These are phyloP conservation scores for Cladobotryum mycophilum DNA, from an alignment of 2,329 filamentous ascomycete genomes.

Conservation along the genomic window DNA sequence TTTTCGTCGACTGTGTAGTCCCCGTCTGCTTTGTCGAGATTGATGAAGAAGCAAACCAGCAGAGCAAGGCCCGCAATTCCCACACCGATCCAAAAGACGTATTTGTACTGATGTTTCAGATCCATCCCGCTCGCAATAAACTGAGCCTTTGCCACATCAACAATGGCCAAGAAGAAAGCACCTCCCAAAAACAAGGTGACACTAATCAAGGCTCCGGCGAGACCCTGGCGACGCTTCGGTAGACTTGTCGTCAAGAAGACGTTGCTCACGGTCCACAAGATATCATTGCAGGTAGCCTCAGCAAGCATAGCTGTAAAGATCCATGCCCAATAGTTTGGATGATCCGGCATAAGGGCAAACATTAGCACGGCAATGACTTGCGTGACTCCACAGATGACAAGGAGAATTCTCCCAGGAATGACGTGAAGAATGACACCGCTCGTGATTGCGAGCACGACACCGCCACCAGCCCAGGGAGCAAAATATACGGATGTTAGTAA, in stretches of 20 bases:
- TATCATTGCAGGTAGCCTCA: constrained; percentile 58
- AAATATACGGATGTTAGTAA: constrained; percentile 55
- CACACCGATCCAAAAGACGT: constrained; percentile 55
- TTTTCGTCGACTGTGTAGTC: constrained; percentile 17
- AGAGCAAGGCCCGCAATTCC: constrained; percentile 44
- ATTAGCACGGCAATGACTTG: constrained; percentile 46
- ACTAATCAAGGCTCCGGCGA: constrained; percentile 60
- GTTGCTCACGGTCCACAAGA: constrained; percentile 60
- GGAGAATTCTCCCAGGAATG: constrained; percentile 46
- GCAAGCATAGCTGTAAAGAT: constrained; percentile 56
- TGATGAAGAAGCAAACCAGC: constrained; percentile 27
- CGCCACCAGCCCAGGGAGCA: constrained; percentile 51
- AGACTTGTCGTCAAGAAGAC: constrained; percentile 62
- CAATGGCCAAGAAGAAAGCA: constrained; percentile 56
- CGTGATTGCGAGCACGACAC: constrained; percentile 47
- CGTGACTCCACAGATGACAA: constrained; percentile 45
- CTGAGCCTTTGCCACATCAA: constrained; percentile 47
- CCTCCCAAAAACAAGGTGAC: constrained; percentile 56
- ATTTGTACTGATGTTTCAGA: constrained; percentile 47
- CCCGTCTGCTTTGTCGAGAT: constrained; percentile 19
- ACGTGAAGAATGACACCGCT: constrained; percentile 52
- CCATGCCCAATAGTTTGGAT: constrained; percentile 56
- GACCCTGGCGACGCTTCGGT: constrained; percentile 51
- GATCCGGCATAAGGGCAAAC: constrained; percentile 49
- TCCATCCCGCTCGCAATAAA: constrained; percentile 36